Evolutionary conservation across 352 stramenopile genomes (phyloP).

Genomic region (Elongisporangium senticosum): DNA sequence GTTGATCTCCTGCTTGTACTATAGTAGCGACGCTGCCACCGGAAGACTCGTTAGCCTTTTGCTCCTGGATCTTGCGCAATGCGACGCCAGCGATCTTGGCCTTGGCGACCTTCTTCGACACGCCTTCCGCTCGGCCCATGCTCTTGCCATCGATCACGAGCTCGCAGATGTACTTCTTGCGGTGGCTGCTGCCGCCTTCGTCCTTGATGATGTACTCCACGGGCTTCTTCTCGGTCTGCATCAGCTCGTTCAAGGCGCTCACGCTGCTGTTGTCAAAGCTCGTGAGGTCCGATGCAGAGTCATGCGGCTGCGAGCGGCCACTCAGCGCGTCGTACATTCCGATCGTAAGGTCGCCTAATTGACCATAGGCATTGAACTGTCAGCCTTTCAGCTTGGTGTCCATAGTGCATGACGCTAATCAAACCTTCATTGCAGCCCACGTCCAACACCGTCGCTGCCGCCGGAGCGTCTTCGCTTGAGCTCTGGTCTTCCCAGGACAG

Average conservation of each 20-base stretch:
- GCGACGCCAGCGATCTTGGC: constrained; percentile 57
- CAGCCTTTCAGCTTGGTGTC: no score
- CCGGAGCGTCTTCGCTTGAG: constrained; percentile 3
- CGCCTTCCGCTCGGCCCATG: constrained; percentile 45
- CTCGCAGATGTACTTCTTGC: constrained; percentile 56
- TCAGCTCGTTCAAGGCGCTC: constrained; percentile 57
- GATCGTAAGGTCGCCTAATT: constrained; percentile 55
- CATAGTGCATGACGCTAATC: background rate
- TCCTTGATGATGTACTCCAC: constrained; percentile 56
- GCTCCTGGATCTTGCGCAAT: constrained; percentile 16
- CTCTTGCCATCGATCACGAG: constrained; percentile 42
- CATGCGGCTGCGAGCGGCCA: constrained; percentile 8
- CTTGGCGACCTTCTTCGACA: constrained; percentile 83
- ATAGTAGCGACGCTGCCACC: background rate
- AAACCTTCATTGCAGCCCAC: constrained; percentile 80
- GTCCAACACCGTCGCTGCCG: constrained; percentile 55
- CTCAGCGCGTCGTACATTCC: constrained; percentile 60
- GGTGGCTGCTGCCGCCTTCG: constrained; percentile 45
- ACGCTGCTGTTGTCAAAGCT: constrained; percentile 55
- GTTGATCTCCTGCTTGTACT: background rate
- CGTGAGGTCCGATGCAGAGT: constrained; percentile 22
- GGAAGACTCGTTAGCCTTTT: background rate
- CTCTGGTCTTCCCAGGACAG: constrained; percentile 14
- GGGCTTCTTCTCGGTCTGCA: constrained; percentile 61
- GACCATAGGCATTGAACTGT: background rate